Percentiles rank a stretch among this genome's conserved stretches.
These are phyloP conservation scores for Chlamydomonas reinhardtii DNA, from an alignment of 163 green algal genomes.

Conservation along the genomic window DNA sequence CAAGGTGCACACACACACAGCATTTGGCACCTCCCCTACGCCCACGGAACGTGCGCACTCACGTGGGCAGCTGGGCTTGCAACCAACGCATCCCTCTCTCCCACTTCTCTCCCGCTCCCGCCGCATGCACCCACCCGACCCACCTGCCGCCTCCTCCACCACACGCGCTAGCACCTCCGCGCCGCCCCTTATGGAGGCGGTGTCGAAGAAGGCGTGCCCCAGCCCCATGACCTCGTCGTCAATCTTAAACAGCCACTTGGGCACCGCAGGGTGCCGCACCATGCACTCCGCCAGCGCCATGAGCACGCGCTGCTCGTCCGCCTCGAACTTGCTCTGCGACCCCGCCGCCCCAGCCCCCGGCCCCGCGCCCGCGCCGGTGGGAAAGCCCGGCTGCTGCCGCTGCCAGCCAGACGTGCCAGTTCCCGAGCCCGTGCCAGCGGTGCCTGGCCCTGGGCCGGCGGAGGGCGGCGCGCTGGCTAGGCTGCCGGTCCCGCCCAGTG, in stretches of 20 bases:
- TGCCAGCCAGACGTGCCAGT: background rate
- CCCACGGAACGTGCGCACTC: too few species aligned
- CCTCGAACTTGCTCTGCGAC: slow-evolving; percentile 30
- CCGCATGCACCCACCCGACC: too few species aligned
- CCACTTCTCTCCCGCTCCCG: too few species aligned
- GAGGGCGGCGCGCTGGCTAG: background rate
- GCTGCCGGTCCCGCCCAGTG: too few species aligned
- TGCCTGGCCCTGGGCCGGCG: background rate
- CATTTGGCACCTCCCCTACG: too few species aligned
- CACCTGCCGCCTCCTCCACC: slow-evolving; percentile 11
- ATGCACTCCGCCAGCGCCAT: slow-evolving; percentile 59
- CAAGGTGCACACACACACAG: too few species aligned
- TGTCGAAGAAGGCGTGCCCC: slow-evolving; percentile 70
- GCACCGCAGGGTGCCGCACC: slow-evolving; percentile 52
- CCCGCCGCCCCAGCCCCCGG: background rate
- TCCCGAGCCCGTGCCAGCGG: too few species aligned
- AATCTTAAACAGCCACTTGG: slow-evolving; percentile 77
- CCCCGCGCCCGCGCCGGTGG: background rate
- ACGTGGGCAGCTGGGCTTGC: too few species aligned
- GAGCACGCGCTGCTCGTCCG: slow-evolving; percentile 54
- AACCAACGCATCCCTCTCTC: too few species aligned
- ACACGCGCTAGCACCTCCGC: slow-evolving; percentile 55
- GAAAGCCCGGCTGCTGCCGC: background rate
- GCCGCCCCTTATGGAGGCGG: slow-evolving; percentile 53
- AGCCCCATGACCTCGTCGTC: slow-evolving; percentile 68